Conservation (phyloP, 306 rosid genomes). For the Astragalus glycyphyllos region DNA sequence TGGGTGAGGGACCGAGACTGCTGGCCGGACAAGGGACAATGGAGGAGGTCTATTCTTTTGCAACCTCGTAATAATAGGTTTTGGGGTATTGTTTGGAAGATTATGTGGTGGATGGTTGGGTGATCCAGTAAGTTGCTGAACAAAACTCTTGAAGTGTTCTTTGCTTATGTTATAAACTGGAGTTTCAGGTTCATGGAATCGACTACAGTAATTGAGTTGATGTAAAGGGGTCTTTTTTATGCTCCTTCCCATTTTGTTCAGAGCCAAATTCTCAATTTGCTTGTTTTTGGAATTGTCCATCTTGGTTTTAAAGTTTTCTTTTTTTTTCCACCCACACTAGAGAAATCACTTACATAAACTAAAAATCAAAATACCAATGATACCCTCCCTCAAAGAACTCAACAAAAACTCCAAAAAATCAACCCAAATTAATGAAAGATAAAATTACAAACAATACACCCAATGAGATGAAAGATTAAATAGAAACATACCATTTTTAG, state of each 20-base stretch:
- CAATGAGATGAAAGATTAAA: constrained; percentile 20
- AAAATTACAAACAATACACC: too few relatives aligned
- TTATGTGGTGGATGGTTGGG: constrained; percentile 53
- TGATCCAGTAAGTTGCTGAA: constrained; percentile 82
- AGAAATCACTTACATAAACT: too few relatives aligned
- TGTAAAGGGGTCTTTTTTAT: constrained; percentile 58
- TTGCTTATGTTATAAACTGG: constrained; percentile 87
- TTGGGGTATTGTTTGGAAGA: constrained; percentile 65
- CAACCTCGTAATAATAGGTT: constrained; percentile 70
- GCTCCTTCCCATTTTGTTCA: constrained; percentile 77
- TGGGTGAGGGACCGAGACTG: too few relatives aligned
- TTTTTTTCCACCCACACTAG: too few relatives aligned
- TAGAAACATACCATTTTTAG: constrained; percentile 48
- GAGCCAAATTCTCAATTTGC: constrained; percentile 68
- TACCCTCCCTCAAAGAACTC: too few relatives aligned
- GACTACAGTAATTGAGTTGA: constrained; percentile 54
- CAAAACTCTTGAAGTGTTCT: constrained; percentile 78
- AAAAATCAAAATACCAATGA: too few relatives aligned
- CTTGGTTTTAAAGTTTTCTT: not conserved
- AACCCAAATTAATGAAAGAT: too few relatives aligned
- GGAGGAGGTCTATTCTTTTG: constrained; percentile 89
- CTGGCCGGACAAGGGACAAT: constrained; percentile 46
- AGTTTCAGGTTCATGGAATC: constrained; percentile 63
- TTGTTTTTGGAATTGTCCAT: constrained; percentile 70
- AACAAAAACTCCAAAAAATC: not conserved